phyloP scores from a whole-genome alignment of 1,139 yeast species.

The Protomyces arabidopsidicola region DNA sequence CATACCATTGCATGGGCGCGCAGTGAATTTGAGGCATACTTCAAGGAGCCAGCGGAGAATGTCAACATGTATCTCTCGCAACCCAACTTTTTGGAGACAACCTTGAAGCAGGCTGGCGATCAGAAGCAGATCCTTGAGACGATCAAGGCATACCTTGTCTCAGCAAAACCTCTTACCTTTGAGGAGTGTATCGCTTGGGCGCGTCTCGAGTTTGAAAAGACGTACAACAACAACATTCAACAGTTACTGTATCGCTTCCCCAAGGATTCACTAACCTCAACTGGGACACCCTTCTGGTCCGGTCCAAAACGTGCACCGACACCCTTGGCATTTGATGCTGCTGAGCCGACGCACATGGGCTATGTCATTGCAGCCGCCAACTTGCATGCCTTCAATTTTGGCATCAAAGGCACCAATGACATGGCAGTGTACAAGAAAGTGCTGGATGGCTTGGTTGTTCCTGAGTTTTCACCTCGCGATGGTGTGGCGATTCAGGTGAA shows the following conservation, averaged over 20 bases:
- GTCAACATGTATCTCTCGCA: conserved; percentile 86
- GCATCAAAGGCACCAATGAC: conserved; percentile 53
- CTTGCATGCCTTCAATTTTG: conserved; percentile 83
- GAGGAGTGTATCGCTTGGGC: conserved; percentile 98
- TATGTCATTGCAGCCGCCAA: conserved; percentile 88
- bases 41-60: conserved; percentile 83
- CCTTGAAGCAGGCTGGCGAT: conserved; percentile 86
- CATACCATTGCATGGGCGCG: conserved; percentile 99
- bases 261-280: conserved; percentile 80
- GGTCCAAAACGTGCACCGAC: conserved; percentile 97
- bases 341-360: conserved; percentile 70
- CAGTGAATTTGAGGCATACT: conserved; percentile 88
- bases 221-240: conserved; percentile 76
- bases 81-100: conserved; percentile 86
- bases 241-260: conserved; percentile 94
- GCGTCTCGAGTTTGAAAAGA: conserved; percentile 76
- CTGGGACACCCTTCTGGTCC: conserved; percentile 95
- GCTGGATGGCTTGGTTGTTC: conserved; percentile 54
- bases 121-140: conserved; percentile 80
- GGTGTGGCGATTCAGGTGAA: conserved; percentile 79
- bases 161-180: conserved; percentile 77
- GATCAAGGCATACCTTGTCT: conserved; percentile 62
- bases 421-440: conserved; percentile 47
- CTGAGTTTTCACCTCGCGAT: conserved; percentile 66
- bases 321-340: conserved; percentile 69